Base-by-base conservation (phyloP, 352 stramenopile genomes). In the Globisporangium alternatum region DNA sequence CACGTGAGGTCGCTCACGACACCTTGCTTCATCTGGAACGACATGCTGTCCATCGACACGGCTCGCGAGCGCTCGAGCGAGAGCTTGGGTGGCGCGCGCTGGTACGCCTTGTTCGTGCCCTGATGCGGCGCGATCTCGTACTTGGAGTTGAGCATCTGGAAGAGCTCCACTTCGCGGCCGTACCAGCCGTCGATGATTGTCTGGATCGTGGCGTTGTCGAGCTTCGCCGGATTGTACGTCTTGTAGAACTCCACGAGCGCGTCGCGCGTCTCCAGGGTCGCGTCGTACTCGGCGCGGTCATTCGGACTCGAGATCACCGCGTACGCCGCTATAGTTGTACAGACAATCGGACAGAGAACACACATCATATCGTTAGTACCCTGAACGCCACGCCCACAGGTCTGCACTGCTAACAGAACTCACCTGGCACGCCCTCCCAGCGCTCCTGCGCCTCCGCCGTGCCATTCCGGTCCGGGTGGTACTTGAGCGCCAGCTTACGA, bases 401-500 rank as follows among this genome's bases (percentile, higher is more conserved):
- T 28, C 9, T 53, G 12, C 25, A 60, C 5, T 37, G 7, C n/a
- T 2, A 37, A 33, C 25, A 28, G 1, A 13, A 51, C 66, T 44
- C 31, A 72, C 66, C 68, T 15, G 77, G 86, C 37, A 95, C 83
- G 43, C 86, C 86, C 45, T 95, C 86, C 86, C 86, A 95, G 28
- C 77, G 78, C 49, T 77, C 78, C 49, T 90, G 72, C 10, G 80
- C 82, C 47, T 89, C 82, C 1, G 75, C 57, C 1, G 73, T 83
- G 53, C 90, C 86, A 75, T 99, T 99, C 66, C 97, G 95, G 67
- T 98, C 91, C 1, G 91, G 91, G 65, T 98, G 91, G 59, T 86
- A 96, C 62, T 83, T 82, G 43, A 96, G 77, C 47, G 86, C 89
- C 45, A 97, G 69, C 67, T 86, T 94, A 9, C 88, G 85, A 67